Evolutionary conservation across 148 eudicot species (phyloP), one percentile per base, ranked within the genome.

Genomic region (Rheum nobile): DNA sequence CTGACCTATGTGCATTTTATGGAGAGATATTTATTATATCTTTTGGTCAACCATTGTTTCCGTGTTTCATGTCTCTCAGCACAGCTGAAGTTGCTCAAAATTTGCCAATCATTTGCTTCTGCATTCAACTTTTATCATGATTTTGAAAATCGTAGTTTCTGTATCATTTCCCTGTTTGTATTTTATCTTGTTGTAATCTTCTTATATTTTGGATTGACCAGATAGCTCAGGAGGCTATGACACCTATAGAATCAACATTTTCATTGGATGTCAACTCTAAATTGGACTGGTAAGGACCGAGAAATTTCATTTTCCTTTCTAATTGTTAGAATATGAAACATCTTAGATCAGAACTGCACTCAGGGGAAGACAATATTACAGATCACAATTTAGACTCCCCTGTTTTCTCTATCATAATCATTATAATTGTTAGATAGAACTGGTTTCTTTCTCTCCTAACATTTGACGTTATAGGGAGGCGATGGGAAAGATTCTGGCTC

Each of bases 141-240:
- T 57, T 57, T 57, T 26, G 14, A 4, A 28, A 57, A 17, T 28
- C 12, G 17, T 57, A 57, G 67, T 42, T 42, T 21, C 29, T 71
- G 8, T 29, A 42, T 46, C 13, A 72, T 72, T 44, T 39, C 47
- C 29, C 29, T 72, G 9, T 72, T 42, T 46, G 12, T 24, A 4
- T 44, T 28, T 16, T n/a, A n/a, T 73, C 14, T 34, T 11, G 39
- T 73, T 1, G 21, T 19, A 19, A 54, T 35, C 31, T n/a, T 55
- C 21, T 54, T 9, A 5, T 52, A 19, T 38, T 73, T 54, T 35
- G 42, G 19, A 17, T 37, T 39, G 54, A 13, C 78, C 90, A 93
- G 98, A 93, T 93, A 72, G 98, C 98, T 42, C 83, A 90, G 87
- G 96, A 87, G 80, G 98, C 96, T 63, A 93, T 93, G 98, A 93